Evolutionary conservation across 192 early-diverging fungal genomes (phyloP).

Genomic region (Pilobolus umbonatus): DNA sequence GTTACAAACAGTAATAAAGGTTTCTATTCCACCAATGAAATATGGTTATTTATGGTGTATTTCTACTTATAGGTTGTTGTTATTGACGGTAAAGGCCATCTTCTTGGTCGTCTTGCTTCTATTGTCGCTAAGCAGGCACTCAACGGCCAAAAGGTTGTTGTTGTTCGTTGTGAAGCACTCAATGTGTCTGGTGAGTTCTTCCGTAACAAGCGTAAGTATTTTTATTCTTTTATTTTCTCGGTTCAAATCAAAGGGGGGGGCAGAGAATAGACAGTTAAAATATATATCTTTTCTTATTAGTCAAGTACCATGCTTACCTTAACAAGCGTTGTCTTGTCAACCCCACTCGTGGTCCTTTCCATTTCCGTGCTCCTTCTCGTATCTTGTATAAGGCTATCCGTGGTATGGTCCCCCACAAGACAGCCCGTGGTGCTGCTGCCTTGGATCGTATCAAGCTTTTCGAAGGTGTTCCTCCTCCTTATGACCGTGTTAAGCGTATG

Average conservation of each 20-base stretch:
- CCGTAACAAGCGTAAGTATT: constrained; percentile 94
- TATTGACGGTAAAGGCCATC: constrained; percentile 99
- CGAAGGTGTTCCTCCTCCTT: constrained; percentile 97
- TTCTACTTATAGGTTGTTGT: constrained; percentile 75
- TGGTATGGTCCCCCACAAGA: constrained; percentile 99
- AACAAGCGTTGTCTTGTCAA: constrained; percentile 98
- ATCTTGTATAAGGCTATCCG: constrained; percentile 97
- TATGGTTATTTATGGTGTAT: neutral
- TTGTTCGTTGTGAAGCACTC: constrained; percentile 98
- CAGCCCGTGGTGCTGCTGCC: constrained; percentile 94
- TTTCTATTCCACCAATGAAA: neutral
- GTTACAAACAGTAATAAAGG: neutral
- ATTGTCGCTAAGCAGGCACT: constrained; percentile 98
- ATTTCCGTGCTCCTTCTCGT: constrained; percentile 96
- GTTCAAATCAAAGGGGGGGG: neutral
- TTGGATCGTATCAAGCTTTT: constrained; percentile 98
- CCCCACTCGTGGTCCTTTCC: constrained; percentile 95
- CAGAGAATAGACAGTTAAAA: neutral
- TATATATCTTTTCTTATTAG: constrained; percentile 35
- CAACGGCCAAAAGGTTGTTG: constrained; percentile 93
- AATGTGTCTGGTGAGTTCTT: constrained; percentile 98
- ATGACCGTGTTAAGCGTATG: constrained; percentile 95
- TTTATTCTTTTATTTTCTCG: too few relatives aligned
- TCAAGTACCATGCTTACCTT: constrained; percentile 94
- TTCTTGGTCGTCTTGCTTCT: constrained; percentile 95